Evolutionary conservation across 106 monocot species (phyloP), one percentile per base, ranked within the genome.

Genomic region (Narthecium ossifragum): DNA sequence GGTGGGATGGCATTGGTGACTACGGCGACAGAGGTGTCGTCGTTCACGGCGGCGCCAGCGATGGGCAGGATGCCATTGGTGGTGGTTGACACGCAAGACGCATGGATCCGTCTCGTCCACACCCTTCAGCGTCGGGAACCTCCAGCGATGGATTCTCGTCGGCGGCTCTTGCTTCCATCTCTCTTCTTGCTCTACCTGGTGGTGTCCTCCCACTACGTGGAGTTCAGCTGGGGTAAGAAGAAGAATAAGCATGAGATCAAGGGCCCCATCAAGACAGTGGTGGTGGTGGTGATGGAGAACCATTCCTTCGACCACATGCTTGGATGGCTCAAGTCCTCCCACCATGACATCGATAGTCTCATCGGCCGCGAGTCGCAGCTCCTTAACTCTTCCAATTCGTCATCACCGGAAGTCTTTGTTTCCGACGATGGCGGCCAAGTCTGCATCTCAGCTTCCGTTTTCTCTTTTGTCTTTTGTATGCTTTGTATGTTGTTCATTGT

Each of bases 41-140:
- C 59, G 12, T 36, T 48, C 1, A 18, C 65, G 50, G 25, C 33
- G 34, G 53, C 53, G 28, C n/a, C 56, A 21, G 50, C 66, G n/a
- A 12, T 6, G 33, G 1, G 32, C 29, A 33, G 55, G 40, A 32
- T 73, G 31, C 75, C 62, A 29, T 53, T 79, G 22, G 79, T 92
- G 29, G 60, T 92, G 24, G 62, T 80, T 24, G 92, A 92, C 55
- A 60, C 87, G 39, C 92, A 87, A 61, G 92, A 88, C 55, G 79
- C 80, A 1, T 87, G 92, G 38, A 78, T 92, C 55, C 80, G 84
- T 17, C 76, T 92, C 2, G 88, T 92, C 31, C 87, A 92, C 61
- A n/a, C n/a, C n/a, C n/a, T n/a, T n/a, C n/a, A n/a, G n/a, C n/a
- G n/a, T n/a, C n/a, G n/a, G n/a, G n/a, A n/a, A n/a, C n/a, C n/a